These are phyloP conservation scores for Metarhizium humberi DNA, from an alignment of 2,329 filamentous ascomycete species.

Conservation along the genomic window DNA sequence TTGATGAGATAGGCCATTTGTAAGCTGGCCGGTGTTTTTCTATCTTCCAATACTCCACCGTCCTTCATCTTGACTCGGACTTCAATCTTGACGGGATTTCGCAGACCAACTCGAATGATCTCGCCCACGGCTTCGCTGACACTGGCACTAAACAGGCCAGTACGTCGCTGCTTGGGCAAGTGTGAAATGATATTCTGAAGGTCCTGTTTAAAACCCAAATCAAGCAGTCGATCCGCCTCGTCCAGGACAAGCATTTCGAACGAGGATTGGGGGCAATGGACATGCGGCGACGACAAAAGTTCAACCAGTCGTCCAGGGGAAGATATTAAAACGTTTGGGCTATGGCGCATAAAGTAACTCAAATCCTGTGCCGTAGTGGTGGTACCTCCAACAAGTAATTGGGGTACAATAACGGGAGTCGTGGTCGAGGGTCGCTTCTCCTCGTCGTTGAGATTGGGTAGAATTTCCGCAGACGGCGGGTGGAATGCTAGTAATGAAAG, in stretches of 20 bases:
- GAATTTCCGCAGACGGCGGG: slow-evolving; percentile 59
- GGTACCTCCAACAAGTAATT: slow-evolving; percentile 78
- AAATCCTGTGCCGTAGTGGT: slow-evolving; percentile 77
- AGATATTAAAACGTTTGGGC: slow-evolving; percentile 81
- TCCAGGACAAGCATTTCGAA: slow-evolving; percentile 92
- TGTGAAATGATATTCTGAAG: slow-evolving; percentile 75
- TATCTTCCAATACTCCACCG: slow-evolving; percentile 63
- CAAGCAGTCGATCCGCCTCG: slow-evolving; percentile 85
- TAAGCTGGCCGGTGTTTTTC: slow-evolving; percentile 83
- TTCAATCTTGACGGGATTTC: slow-evolving; percentile 90
- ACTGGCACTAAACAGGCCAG: slow-evolving; percentile 88
- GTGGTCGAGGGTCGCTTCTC: slow-evolving; percentile 42
- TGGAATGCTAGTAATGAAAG: slow-evolving; percentile 74
- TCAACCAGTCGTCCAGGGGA: slow-evolving; percentile 88
- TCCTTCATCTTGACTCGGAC: slow-evolving; percentile 76
- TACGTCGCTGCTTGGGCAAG: slow-evolving; percentile 86
- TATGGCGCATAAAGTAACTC: slow-evolving; percentile 71
- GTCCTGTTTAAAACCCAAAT: slow-evolving; percentile 89
- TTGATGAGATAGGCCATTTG: slow-evolving; percentile 78
- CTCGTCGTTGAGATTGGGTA: slow-evolving; percentile 44
- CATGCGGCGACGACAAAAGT: slow-evolving; percentile 74
- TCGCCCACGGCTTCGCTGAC: slow-evolving; percentile 94
- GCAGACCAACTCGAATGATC: slow-evolving; percentile 80
- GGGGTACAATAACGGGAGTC: slow-evolving; percentile 59
- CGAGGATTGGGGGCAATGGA: slow-evolving; percentile 77